A percentile compares a stretch with the other conserved stretches of the same genome.
These are phyloP conservation scores for Nymphaea thermarum DNA, from an alignment of 164 flowering plant species.

Conservation along the genomic window DNA sequence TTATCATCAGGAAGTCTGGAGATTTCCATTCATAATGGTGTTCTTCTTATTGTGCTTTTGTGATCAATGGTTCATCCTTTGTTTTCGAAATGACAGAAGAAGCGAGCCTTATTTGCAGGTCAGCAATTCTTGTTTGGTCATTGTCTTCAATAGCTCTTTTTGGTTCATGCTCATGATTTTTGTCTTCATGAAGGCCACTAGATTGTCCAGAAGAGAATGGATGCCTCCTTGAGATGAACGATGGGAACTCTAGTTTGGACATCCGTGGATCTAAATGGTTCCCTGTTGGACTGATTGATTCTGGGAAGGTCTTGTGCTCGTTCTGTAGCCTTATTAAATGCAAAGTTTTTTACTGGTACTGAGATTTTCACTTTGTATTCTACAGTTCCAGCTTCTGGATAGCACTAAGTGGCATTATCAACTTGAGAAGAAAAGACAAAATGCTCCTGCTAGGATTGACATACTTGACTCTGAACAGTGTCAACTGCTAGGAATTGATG, in stretches of 20 bases:
- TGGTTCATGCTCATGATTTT: background rate
- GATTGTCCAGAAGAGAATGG: conserved; percentile 31
- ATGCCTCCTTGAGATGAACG: conserved; percentile 21
- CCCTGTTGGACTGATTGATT: conserved; percentile 61
- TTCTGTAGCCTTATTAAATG: background rate
- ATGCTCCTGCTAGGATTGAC: conserved; percentile 45
- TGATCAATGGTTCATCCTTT: background rate
- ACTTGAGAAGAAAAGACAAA: conserved; percentile 29
- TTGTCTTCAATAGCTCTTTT: background rate
- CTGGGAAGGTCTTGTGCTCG: conserved; percentile 39
- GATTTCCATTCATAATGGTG: background rate
- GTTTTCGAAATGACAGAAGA: conserved; percentile 33
- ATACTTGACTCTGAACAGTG: conserved; percentile 30
- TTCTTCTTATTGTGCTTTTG: background rate
- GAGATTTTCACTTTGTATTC: background rate
- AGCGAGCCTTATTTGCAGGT: conserved; percentile 75
- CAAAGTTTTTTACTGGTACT: background rate
- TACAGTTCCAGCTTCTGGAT: conserved; percentile 34
- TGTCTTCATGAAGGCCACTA: conserved; percentile 33
- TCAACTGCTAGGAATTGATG: conserved; percentile 40
- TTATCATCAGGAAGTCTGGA: background rate
- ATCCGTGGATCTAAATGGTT: conserved; percentile 36
- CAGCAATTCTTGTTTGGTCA: background rate
- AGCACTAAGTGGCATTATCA: conserved; percentile 34
- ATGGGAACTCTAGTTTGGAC: conserved; percentile 24